Evolutionary conservation across 225 moss, liverwort and hornwort species (phyloP), one percentile per base, ranked within the genome.

Genomic region (Marchantia paleacea): DNA sequence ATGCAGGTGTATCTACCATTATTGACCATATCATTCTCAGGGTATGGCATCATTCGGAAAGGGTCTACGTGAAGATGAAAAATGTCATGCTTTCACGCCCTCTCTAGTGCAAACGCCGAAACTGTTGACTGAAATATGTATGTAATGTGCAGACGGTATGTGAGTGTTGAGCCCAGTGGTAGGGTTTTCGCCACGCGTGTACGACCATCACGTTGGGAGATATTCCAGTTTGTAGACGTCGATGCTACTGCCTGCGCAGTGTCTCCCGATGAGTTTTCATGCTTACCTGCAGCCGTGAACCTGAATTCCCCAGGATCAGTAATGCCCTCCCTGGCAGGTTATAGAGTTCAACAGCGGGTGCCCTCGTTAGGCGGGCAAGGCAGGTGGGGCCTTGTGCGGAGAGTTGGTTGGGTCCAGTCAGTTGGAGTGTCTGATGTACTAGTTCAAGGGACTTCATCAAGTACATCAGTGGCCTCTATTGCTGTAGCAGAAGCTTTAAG

Each of bases 161-260:
- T 83, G 14, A 83, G 82, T 73, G 82, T 83, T 6, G 82, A 83
- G 78, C 82, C 82, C 29, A 78, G 71, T 78, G 82, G 82, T 0
- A 83, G 58, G 14, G 78, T 83, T 9, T 72, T 72, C 29, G 78
- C 82, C 47, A 78, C 61, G 55, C 69, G 82, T 19, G 22, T 78
- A 51, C 71, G 77, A 19, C 77, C 78, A 11, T 78, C 82, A 29
- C 78, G 82, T 10, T 83, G 82, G 82, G 82, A 83, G 55, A 78
- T 83, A 13, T 83, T 83, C 60, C 82, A 83, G 16, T 78, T 83
- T 20, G 62, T 83, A 61, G 82, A 83, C 71, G 71, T 83, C 19
- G 82, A 83, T 78, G 82, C 82, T 10, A 65, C 82, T 24, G 82
- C 82, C 16, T 39, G 78, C 24, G 72, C 69, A 24, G 78, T 78